A percentile compares a stretch with the other conserved stretches of the same genome.
Conservation (phyloP, 108 stramenopile genomes). For the Aurantiochytrium sp. region DNA sequence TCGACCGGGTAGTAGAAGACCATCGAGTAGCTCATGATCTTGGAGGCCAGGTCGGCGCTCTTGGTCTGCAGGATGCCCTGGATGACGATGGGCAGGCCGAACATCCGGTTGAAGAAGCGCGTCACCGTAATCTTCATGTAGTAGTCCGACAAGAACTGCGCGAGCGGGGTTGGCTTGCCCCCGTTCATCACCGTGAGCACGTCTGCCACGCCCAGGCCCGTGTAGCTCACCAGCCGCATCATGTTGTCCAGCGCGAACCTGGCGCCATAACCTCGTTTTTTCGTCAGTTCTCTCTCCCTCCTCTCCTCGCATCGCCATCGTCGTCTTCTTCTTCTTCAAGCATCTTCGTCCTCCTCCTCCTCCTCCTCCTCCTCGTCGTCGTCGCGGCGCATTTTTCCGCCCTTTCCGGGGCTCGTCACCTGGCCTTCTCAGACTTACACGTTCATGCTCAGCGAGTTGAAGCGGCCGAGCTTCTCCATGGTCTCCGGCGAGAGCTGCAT, state of each 20-base stretch:
- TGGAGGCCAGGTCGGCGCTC: neutral
- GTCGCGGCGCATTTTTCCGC: too few relatives aligned
- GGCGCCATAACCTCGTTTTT: neutral
- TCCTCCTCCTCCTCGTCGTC: too few relatives aligned
- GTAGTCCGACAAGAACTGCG: neutral
- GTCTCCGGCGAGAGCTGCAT: neutral
- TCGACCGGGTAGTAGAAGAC: neutral
- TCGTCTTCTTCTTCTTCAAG: too few relatives aligned
- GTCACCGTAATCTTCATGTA: neutral
- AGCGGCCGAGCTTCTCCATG: neutral
- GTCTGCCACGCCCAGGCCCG: neutral
- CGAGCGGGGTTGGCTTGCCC: neutral
- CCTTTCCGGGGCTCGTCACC: neutral
- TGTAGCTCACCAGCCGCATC: neutral
- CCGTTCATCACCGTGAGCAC: neutral
- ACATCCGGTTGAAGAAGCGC: conserved; percentile 13
- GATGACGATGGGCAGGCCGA: neutral
- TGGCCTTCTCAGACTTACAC: neutral
- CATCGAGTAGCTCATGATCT: neutral
- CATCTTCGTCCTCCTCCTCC: too few relatives aligned
- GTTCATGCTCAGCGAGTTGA: conserved; percentile 20
- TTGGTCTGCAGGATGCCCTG: neutral
- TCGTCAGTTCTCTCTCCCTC: neutral
- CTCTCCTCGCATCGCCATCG: neutral
- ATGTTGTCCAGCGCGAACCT: neutral